Base-by-base conservation (phyloP, 2,329 filamentous ascomycete genomes). In the Colletotrichum melonis region DNA sequence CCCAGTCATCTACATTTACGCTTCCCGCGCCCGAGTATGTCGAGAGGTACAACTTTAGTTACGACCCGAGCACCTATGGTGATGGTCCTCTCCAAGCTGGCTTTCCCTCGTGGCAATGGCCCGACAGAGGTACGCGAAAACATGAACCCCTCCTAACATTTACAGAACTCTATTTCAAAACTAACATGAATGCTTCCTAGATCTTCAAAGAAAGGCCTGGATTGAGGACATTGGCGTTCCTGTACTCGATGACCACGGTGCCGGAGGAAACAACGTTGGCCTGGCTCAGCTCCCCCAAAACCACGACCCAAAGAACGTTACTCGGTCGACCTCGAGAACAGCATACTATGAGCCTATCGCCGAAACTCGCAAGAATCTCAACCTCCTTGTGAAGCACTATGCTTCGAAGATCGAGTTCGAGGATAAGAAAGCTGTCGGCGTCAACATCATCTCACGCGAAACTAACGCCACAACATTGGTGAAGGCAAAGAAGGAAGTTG, bases 281-380 rank as follows among this genome's bases (percentile, higher is more conserved):
- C 57, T 76, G 22, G 76, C 74, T 1, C 81, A 81, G 1, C 79
- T 82, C 9, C 67, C 75, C 4, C 72, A 78, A 16, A 86, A 82
- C 60, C 32, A 69, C 2, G 86, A 87, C 59, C 76, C 81, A 1
- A 86, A 85, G 62, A 75, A 80, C 22, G 85, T 86, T 54, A 63
- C 81, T 12, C 81, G 85, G 5, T 81, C 79, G 71, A 84, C 79
- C 35, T 76, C 79, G 1, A 74, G 77, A 24, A 79, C 76, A 4
- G 78, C 76, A 3, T 79, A 81, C 66, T 80, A 79, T 55, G 78
- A 79, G 67, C 82, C 81, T 0, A 74, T 86, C 1, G 79, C 80
- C 11, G 74, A 77, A 5, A 66, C 52, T 14, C 77, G 84, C n/a
- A 72, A 75, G 0, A 87, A 87, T 62, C 78, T 87, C 7, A 79